These are phyloP conservation scores for Myxozyma lipomycoides DNA, from an alignment of 805 yeast genomes.

Conservation along the genomic window DNA sequence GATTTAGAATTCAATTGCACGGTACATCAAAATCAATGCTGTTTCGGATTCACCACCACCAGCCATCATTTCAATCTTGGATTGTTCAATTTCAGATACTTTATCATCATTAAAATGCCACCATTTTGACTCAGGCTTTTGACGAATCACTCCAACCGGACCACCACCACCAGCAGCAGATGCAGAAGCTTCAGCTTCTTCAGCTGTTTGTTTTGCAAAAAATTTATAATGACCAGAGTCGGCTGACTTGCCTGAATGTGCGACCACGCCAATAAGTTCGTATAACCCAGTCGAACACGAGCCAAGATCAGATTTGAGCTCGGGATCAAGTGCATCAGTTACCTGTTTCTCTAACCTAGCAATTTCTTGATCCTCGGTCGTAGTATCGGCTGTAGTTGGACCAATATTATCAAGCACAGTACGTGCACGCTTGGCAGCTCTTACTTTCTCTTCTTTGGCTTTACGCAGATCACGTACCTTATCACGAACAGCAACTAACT, in stretches of 20 bases:
- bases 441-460: conserved; percentile 63
- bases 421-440: conserved; percentile 64
- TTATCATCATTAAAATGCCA: conserved; percentile 93
- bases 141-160: conserved; percentile 13
- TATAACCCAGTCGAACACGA: conserved; percentile 87
- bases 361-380: conserved; percentile 23
- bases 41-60: conserved; percentile 98
- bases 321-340: conserved; percentile 41
- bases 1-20: conserved; percentile 61
- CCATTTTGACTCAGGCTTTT: conserved; percentile 66
- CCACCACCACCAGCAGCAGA: not conserved
- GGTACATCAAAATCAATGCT: conserved; percentile 83
- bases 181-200: conserved; percentile 33
- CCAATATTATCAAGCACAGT: conserved; percentile 34
- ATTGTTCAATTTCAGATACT: conserved; percentile 70
- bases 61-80: conserved; percentile 76
- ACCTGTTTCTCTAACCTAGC: conserved; percentile 28
- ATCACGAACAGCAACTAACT: conserved; percentile 70
- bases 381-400: conserved; percentile 11
- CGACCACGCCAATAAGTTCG: conserved; percentile 74
- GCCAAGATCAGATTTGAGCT: conserved; percentile 44
- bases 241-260: conserved; percentile 93
- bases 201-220: conserved; percentile 68
- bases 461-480: conserved; percentile 71
- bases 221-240: conserved; percentile 98